Base-by-base conservation (phyloP, 2,329 filamentous ascomycete species). In the Harringtonia aguacate region DNA sequence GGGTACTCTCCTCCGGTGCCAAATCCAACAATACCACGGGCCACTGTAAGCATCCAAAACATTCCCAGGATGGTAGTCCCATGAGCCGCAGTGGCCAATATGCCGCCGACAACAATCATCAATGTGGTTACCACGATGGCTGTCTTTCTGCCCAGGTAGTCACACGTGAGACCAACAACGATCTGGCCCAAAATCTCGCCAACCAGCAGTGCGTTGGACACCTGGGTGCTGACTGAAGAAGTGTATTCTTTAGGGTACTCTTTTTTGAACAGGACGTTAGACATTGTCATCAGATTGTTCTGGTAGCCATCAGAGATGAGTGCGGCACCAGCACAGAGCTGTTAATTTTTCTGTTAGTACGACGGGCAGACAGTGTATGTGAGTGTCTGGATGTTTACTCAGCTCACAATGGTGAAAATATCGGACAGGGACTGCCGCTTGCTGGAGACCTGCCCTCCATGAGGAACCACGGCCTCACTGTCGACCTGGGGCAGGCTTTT, bases 121-220 rank as follows among this genome's bases (percentile, higher is more conserved):
- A 64, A 42, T 0, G 70, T 74, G 0, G 72, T 67, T 7, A 62
- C 58, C 6, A 73, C 55, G 28, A 69, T 65, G 18, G 69, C 70
- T 1, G 63, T 70, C 37, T 66, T 63, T 37, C 71, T 63, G 13
- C 71, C 71, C 12, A 73, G 51, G 22, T 67, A 63, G 53, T 73
- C 72, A 49, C 70, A 69, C 7, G 71, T 55, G 8, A 68, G 57
- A 3, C 72, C 71, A 47, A 77, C 75, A 49, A 67, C 58, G 13
- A 77, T 54, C 65, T 75, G 77, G 42, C 73, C 73, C 36, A 75
- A 58, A 44, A 75, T 72, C 56, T 73, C 68, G 34, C 74, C 75
- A 36, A 77, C 66, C 3, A 76, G 60, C 49, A 71, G 72, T 2
- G 73, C 66, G 50, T 77, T 76, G 36, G 68, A 71, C 3, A 78